Conservation (phyloP, 805 yeast species). For the Kodamaea leandrae region DNA sequence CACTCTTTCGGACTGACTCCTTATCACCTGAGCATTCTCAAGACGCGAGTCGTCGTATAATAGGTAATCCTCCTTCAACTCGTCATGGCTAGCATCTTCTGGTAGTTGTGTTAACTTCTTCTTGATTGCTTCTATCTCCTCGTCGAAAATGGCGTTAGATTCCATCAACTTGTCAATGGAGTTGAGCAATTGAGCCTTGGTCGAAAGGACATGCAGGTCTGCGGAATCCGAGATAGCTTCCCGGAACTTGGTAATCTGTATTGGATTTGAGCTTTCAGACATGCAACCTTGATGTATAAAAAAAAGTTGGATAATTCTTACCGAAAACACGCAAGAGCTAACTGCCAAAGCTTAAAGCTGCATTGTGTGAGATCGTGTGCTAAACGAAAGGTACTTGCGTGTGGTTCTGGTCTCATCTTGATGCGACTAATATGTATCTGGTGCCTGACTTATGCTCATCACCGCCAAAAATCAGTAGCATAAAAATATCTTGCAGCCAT, state of each 20-base stretch:
- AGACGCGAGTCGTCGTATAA: slow-evolving; percentile 53
- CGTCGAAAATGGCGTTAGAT: slow-evolving; percentile 49
- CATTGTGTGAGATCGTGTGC: no score
- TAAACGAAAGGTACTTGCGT: no score
- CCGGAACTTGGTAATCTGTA: slow-evolving; percentile 38
- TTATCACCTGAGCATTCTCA: slow-evolving; percentile 56
- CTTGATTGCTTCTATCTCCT: slow-evolving; percentile 32
- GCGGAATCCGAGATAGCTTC: slow-evolving; percentile 54
- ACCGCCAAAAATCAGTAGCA: no score
- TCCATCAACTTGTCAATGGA: slow-evolving; percentile 48
- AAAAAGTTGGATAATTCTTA: no score
- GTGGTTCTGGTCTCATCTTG: no score
- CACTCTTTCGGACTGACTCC: slow-evolving; percentile 48
- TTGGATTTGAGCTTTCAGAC: slow-evolving; percentile 10
- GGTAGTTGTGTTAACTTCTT: slow-evolving; percentile 14
- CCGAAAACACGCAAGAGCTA: no score
- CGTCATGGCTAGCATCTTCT: slow-evolving; percentile 19
- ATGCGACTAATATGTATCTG: no score
- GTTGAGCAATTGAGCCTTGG: slow-evolving; percentile 17
- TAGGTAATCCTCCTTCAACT: slow-evolving; percentile 44
- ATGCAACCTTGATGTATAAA: no score
- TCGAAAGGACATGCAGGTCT: slow-evolving; percentile 31
- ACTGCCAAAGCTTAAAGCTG: no score
- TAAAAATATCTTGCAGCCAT: no score
- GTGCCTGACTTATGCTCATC: no score